Evolutionary conservation across 2,329 filamentous ascomycete genomes (phyloP), one percentile per base, ranked within the genome.

Genomic region (Penicillium fuscoglaucum): DNA sequence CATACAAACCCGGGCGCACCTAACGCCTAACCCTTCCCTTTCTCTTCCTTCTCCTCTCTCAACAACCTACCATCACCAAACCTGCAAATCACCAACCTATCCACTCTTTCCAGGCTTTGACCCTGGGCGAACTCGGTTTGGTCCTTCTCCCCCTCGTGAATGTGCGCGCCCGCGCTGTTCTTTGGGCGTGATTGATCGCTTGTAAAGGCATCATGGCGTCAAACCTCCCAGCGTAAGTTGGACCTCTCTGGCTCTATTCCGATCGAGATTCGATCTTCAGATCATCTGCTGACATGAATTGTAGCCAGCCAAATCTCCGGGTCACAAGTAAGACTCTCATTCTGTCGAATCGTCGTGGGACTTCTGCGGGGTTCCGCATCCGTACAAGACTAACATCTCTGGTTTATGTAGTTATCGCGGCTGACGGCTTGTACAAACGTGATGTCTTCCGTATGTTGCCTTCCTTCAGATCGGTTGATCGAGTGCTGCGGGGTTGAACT

Each of bases 381-480:
- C 26, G 48, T 37, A 52, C 24, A 60, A 65, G 37, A 61, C 67
- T 72, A 51, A 73, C 64, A 52, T 41, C 52, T 45, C n/a, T 17
- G 33, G 26, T n/a, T n/a, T 15, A 15, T 44, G 68, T 76, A 98
- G 95, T 99, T 80, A 97, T 99, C 82, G 95, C 95, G 69, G 95
- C 95, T 69, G 95, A 99, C 83, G 95, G 95, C 61, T 84, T 99
- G 66, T 98, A 97, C 83, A 99, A 98, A 83, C 88, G 95, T 79
- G 95, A 99, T 90, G 93, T 99, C 61, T 98, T 99, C 79, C 87
- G 95, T 98, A 89, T 70, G 91, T 87, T 87, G 45, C 58, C 60
- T 62, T 62, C 55, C 46, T 48, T 68, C 10, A 37, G 21, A 51
- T 52, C 56, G 13, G 26, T 58, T 33, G 43, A 37, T 24, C 41